Base-by-base conservation (phyloP, 805 yeast genomes). In the Candida pini region DNA sequence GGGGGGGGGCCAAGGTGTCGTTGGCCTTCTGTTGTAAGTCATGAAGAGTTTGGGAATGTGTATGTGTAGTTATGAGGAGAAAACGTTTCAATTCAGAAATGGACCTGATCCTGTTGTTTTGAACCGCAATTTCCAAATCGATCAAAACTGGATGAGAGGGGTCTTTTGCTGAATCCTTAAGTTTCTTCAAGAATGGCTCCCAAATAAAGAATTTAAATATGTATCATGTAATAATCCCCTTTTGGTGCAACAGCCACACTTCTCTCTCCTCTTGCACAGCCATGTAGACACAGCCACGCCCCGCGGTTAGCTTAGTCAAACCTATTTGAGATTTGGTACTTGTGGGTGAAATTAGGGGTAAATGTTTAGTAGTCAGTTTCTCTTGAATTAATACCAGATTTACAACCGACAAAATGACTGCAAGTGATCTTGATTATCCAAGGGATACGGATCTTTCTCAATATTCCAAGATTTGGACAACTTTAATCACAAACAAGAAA, bases 401-500 rank as follows among this genome's bases (percentile, higher is more conserved):
- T n/a, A n/a, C n/a, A n/a, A n/a, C 27, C 13, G 10, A 17, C 16
- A n/a, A 22, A 9, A 41, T 41, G 45, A 41, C 43, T 9, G 36
- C 35, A n/a, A 24, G 26, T 6, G 31, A 35, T 10, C 9, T 22
- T 5, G n/a, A 13, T 16, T 46, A 42, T 29, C 50, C 53, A 5
- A 30, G 32, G 4, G 54, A 54, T 34, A 31, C 47, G 13, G 44
- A 43, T 28, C 34, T 46, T 17, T 25, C 43, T 1, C 23, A 22
- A n/a, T 32, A 34, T 28, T 37, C 20, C 15, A 43, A 53, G 30
- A 71, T 71, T 2, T 76, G 81, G 81, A 66, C 78, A 0, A 72
- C 80, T 0, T 57, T 76, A 23, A 67, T 76, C 38, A 76, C 82
- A 15, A 72, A 68, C 48, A 58, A 64, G 9, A 62, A 63, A 29